Evolutionary conservation across 768 basidiomycete genomes (phyloP).

Genomic region (Phaeotremella skinneri): DNA sequence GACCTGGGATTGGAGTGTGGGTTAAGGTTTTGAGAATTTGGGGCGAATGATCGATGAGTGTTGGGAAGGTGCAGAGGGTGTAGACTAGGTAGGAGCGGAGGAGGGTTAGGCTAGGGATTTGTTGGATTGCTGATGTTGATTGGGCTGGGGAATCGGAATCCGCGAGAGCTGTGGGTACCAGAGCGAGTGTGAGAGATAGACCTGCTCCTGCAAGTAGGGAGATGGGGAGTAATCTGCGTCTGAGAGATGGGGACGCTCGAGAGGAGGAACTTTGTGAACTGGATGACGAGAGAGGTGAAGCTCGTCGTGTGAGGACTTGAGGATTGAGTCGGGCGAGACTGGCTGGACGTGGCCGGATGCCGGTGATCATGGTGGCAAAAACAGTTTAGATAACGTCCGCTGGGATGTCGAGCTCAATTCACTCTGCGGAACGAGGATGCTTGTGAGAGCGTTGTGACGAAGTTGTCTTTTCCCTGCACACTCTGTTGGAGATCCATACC

Average conservation of each 20-base stretch:
- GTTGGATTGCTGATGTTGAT: constrained; percentile 8
- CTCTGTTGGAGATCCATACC: too few species aligned
- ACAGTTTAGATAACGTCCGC: too few species aligned
- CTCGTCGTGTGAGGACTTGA: background rate
- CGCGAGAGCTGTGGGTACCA: background rate
- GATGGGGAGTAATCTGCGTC: background rate
- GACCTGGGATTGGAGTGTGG: constrained; percentile 58
- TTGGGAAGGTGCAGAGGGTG: constrained; percentile 71
- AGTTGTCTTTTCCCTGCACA: too few species aligned
- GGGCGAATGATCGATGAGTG: constrained; percentile 73
- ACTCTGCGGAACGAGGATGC: too few species aligned
- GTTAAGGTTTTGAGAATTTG: constrained; percentile 60
- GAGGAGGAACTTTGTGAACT: background rate
- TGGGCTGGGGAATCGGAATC: background rate
- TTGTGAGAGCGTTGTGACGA: too few species aligned
- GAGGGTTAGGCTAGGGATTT: constrained; percentile 54
- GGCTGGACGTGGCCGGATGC: background rate
- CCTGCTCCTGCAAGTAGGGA: background rate
- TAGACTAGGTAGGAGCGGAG: constrained; percentile 78
- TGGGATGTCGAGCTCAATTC: too few species aligned
- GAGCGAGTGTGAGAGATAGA: background rate
- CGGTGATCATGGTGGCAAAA: background rate
- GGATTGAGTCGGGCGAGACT: background rate
- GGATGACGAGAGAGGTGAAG: background rate
- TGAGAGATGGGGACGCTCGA: background rate